Evolutionary conservation across 75 land plant species (phyloP).

Genomic region (Larix kaempferi): DNA sequence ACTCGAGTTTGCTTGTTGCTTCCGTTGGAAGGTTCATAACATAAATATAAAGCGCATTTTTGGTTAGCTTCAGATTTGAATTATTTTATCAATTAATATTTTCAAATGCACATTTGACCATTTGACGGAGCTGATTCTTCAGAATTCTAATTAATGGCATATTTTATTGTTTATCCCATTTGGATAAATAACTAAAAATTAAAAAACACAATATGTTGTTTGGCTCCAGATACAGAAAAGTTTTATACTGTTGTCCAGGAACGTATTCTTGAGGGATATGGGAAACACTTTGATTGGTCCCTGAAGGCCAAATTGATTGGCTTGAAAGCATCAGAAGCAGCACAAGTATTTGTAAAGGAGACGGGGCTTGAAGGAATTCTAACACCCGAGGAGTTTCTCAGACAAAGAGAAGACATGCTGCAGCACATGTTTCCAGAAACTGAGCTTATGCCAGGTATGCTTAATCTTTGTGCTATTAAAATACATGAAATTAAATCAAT

Average conservation of each 20-base stretch:
- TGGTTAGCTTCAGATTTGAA: not conserved
- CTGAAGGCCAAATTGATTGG: constrained; percentile 98
- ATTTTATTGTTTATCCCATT: not conserved
- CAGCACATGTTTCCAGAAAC: constrained; percentile 66
- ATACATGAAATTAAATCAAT: constrained; percentile 1
- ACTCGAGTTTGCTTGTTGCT: not conserved
- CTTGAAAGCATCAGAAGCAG: constrained; percentile 84
- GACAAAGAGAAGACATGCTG: constrained; percentile 76
- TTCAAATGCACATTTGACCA: not conserved
- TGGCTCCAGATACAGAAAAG: constrained; percentile 79
- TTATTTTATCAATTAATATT: not conserved
- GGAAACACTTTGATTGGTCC: constrained; percentile 85
- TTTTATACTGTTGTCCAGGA: constrained; percentile 91
- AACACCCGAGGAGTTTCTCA: constrained; percentile 72
- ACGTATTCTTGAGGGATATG: constrained; percentile 67
- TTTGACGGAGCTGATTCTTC: not conserved
- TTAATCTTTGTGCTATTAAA: constrained; percentile 1
- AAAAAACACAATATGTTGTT: not conserved
- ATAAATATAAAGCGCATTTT: not conserved
- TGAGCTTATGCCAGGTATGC: constrained; percentile 78
- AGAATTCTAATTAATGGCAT: not conserved
- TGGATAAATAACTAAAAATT: not conserved
- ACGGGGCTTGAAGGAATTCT: constrained; percentile 63
- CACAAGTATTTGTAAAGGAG: constrained; percentile 73
- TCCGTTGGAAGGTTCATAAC: not conserved